Percentiles rank a stretch among this genome's conserved stretches.
Evolutionary conservation across 345 rosid genomes (phyloP).

Genomic region (Corchorus olitorius): DNA sequence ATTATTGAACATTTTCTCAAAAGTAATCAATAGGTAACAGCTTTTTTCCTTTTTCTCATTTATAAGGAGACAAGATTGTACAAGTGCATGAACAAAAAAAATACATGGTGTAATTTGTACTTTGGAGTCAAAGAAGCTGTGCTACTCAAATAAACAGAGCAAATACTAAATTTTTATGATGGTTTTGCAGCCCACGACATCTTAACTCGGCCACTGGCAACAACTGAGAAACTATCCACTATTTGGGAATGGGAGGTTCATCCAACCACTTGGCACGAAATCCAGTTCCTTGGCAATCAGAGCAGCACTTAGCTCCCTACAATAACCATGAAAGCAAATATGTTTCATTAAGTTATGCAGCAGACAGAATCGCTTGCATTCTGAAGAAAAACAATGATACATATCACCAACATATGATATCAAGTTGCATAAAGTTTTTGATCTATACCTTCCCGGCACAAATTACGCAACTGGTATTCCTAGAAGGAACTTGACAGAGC

Average conservation of each 20-base stretch:
- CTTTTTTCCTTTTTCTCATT: neutral
- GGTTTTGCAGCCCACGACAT: neutral
- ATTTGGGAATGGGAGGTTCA: slow-evolving; percentile 55
- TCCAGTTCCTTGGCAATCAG: slow-evolving; percentile 89
- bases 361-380: neutral
- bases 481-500: slow-evolving; percentile 94
- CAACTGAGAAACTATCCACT: slow-evolving; percentile 22
- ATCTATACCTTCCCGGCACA: slow-evolving; percentile 75
- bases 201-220: neutral
- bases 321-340: slow-evolving; percentile 10
- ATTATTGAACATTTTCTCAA: neutral
- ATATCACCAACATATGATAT: neutral
- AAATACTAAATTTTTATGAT: neutral
- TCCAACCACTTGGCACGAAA: slow-evolving; percentile 98
- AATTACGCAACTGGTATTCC: slow-evolving; percentile 78
- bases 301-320: slow-evolving; percentile 74
- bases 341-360: neutral
- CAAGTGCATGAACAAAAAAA: neutral
- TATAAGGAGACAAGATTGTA: neutral
- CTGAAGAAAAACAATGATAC: neutral
- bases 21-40: neutral
- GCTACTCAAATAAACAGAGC: neutral
- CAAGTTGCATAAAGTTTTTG: neutral
- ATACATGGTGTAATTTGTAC: neutral
- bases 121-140: neutral